A percentile compares a stretch with the other conserved stretches of the same genome.
These are phyloP conservation scores for Sporisorium scitamineum DNA, from an alignment of 1,284 basidiomycete species.

Conservation along the genomic window DNA sequence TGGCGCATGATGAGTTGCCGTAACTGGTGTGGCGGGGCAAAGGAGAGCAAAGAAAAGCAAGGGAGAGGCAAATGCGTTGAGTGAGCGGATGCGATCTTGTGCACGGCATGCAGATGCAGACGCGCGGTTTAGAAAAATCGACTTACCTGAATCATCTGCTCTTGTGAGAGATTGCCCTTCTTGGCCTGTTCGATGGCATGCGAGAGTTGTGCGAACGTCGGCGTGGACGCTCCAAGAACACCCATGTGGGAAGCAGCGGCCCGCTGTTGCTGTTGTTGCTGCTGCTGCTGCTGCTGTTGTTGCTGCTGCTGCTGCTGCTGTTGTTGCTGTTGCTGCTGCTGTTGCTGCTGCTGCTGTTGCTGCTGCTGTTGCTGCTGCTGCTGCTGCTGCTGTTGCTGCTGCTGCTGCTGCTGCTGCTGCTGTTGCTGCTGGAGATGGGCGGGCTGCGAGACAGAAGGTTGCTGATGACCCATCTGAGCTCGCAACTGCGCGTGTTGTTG, in stretches of 20 bases:
- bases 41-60: background rate
- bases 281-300: background rate
- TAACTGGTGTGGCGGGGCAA: conserved; percentile 15
- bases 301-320: no score
- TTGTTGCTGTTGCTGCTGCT: conserved; percentile 15
- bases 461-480: conserved; percentile 31
- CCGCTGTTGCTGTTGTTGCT: conserved; percentile 20
- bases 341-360: conserved; percentile 30
- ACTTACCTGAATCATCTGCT: conserved; percentile 53
- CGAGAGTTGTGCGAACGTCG: conserved; percentile 49
- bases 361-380: background rate
- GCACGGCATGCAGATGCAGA: background rate
- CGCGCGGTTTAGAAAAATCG: background rate
- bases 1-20: conserved; percentile 51
- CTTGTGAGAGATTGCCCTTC: conserved; percentile 51
- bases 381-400: no score
- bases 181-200: conserved; percentile 53
- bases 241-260: conserved; percentile 21
- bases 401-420: conserved; percentile 14
- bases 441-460: conserved; percentile 26
- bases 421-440: conserved; percentile 38
- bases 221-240: conserved; percentile 25
- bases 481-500: conserved; percentile 37
- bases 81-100: background rate
- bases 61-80: background rate